phyloP scores from a whole-genome alignment of 2,329 filamentous ascomycete species.

The Paecilomyces sp. region DNA sequence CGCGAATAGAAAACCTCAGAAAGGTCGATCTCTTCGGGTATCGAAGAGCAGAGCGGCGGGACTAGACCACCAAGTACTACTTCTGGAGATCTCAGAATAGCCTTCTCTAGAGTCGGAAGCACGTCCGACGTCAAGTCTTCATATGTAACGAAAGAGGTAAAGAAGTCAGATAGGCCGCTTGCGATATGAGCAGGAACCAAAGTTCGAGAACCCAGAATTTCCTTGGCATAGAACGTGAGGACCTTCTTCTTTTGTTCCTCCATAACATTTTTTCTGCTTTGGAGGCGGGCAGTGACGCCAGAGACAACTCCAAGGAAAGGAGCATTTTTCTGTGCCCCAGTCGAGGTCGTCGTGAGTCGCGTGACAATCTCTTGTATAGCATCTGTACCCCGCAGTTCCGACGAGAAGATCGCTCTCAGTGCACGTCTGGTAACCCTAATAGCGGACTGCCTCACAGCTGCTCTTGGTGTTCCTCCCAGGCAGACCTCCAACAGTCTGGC shows the following conservation, averaged over 20 bases:
- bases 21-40: conserved; percentile 67
- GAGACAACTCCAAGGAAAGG: conserved; percentile 77
- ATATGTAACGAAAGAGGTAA: conserved; percentile 62
- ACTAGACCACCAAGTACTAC: conserved; percentile 76
- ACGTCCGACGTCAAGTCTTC: conserved; percentile 71
- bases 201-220: conserved; percentile 72
- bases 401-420: conserved; percentile 64
- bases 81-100: conserved; percentile 81
- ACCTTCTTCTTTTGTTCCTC: conserved; percentile 63
- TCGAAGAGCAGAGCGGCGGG: conserved; percentile 61
- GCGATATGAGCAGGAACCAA: conserved; percentile 65
- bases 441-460: conserved; percentile 63
- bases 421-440: conserved; percentile 72
- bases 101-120: conserved; percentile 78
- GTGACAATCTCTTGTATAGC: conserved; percentile 57
- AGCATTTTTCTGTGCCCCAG: conserved; percentile 61
- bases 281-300: conserved; percentile 72
- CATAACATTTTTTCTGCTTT: conserved; percentile 55
- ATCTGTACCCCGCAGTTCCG: conserved; percentile 51
- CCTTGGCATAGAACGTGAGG: conserved; percentile 75
- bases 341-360: conserved; percentile 61
- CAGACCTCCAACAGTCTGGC: conserved; percentile 74
- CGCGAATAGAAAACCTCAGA: conserved; percentile 64
- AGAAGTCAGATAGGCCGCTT: conserved; percentile 72
- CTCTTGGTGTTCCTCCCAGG: conserved; percentile 57